Conservation (phyloP, 768 basidiomycete species). For the Tricholoma sp. region DNA sequence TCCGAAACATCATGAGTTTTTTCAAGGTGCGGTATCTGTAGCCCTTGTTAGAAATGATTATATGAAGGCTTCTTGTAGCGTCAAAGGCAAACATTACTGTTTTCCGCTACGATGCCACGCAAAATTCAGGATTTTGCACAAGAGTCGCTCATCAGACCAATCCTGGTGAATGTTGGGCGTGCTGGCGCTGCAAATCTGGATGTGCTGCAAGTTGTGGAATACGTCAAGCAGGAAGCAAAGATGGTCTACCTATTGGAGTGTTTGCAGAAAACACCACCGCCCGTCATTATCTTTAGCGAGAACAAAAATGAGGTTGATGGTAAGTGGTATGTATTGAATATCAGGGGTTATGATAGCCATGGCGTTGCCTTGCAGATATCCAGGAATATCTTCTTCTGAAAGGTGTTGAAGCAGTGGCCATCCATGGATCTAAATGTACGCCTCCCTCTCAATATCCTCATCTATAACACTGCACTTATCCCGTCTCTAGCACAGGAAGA, state of each 20-base stretch:
- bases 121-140: conserved; percentile 99
- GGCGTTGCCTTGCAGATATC: conserved; percentile 59
- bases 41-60: background rate
- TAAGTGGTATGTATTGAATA: conserved; percentile 27
- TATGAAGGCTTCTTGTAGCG: conserved; percentile 42
- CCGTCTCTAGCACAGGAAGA: conserved; percentile 84
- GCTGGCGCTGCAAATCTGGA: conserved; percentile 98
- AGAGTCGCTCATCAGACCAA: conserved; percentile 89
- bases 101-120: conserved; percentile 98
- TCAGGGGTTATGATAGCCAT: background rate
- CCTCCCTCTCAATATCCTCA: conserved; percentile 3
- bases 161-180: conserved; percentile 95
- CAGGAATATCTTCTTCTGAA: conserved; percentile 96
- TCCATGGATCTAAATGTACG: conserved; percentile 95
- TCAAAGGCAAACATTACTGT: conserved; percentile 94
- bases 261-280: conserved; percentile 96
- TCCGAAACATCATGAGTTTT: conserved; percentile 98
- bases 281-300: conserved; percentile 96
- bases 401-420: conserved; percentile 97
- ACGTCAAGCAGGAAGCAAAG: conserved; percentile 99
- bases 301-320: conserved; percentile 99
- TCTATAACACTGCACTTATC: background rate
- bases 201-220: conserved; percentile 94
- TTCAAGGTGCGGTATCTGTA: conserved; percentile 67
- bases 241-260: conserved; percentile 99